A percentile compares a stretch with the other conserved stretches of the same genome.
Conservation (phyloP, 345 rosid genomes). For the Eucalyptus victrix region DNA sequence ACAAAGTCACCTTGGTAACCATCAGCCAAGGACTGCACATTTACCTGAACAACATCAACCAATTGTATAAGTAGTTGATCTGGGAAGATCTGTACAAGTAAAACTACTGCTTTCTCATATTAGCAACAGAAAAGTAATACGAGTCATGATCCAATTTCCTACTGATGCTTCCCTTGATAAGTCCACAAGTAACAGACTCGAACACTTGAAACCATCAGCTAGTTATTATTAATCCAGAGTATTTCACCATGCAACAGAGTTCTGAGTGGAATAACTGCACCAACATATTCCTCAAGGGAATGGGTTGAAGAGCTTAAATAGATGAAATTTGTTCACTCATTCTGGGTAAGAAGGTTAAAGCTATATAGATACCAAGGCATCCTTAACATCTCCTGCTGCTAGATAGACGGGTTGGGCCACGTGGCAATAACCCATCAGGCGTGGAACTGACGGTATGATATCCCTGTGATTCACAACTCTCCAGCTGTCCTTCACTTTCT, state of each 20-base stretch:
- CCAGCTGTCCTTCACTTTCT: constrained; percentile 95
- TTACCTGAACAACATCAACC: constrained; percentile 22
- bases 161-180: not conserved
- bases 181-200: not conserved
- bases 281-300: not conserved
- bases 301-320: not conserved
- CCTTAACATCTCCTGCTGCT: constrained; percentile 49
- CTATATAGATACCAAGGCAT: constrained; percentile 41
- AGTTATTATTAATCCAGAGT: not conserved
- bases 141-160: not conserved
- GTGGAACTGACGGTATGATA: constrained; percentile 94
- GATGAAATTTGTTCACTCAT: not conserved
- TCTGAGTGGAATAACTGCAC: not conserved
- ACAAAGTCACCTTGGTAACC: constrained; percentile 78
- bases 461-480: constrained; percentile 95
- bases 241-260: not conserved
- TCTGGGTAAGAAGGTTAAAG: not conserved
- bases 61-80: not conserved
- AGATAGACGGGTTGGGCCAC: constrained; percentile 91
- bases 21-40: constrained; percentile 53
- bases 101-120: not conserved
- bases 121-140: not conserved
- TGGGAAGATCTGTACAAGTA: not conserved
- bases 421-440: constrained; percentile 95
- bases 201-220: not conserved